Evolutionary conservation across 208 protist genomes (phyloP).

Genomic region (Strigomonas culicis): DNA sequence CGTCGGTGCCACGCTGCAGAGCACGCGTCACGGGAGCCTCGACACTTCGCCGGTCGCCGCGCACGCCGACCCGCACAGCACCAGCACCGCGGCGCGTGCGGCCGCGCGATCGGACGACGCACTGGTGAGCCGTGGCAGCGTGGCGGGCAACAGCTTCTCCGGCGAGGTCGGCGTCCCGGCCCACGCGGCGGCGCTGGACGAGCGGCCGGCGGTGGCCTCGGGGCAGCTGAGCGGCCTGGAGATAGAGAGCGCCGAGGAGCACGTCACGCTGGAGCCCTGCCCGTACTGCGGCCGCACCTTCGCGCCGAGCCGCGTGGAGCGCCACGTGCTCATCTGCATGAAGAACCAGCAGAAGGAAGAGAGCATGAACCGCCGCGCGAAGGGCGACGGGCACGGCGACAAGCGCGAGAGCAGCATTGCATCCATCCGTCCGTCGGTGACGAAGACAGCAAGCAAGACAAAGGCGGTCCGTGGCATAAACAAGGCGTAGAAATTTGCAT

Average conservation of each 20-base stretch:
- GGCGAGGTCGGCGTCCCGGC: not conserved
- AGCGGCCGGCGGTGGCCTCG: not conserved
- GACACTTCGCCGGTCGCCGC: too few relatives aligned
- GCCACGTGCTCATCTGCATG: slow-evolving; percentile 53
- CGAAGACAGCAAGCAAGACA: not conserved
- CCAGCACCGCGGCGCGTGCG: too few relatives aligned
- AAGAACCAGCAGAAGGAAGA: slow-evolving; percentile 13
- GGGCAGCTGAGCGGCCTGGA: slow-evolving; percentile 21
- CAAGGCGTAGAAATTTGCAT: too few relatives aligned
- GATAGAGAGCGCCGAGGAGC: slow-evolving; percentile 16
- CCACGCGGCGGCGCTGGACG: not conserved
- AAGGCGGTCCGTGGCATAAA: not conserved
- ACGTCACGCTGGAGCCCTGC: slow-evolving; percentile 52
- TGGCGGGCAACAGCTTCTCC: not conserved
- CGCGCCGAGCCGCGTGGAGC: slow-evolving; percentile 38
- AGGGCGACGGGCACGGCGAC: slow-evolving; percentile 15
- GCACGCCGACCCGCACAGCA: too few relatives aligned
- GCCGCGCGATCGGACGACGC: too few relatives aligned
- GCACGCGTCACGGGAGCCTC: too few relatives aligned
- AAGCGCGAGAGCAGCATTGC: slow-evolving; percentile 13
- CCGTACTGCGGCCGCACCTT: slow-evolving; percentile 74
- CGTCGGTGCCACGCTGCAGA: too few relatives aligned
- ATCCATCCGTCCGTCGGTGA: not conserved
- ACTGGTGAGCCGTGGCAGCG: not conserved
- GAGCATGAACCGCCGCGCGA: not conserved